Conservation (phyloP, 768 basidiomycete genomes). For the Naganishia vaughanmartiniae region DNA sequence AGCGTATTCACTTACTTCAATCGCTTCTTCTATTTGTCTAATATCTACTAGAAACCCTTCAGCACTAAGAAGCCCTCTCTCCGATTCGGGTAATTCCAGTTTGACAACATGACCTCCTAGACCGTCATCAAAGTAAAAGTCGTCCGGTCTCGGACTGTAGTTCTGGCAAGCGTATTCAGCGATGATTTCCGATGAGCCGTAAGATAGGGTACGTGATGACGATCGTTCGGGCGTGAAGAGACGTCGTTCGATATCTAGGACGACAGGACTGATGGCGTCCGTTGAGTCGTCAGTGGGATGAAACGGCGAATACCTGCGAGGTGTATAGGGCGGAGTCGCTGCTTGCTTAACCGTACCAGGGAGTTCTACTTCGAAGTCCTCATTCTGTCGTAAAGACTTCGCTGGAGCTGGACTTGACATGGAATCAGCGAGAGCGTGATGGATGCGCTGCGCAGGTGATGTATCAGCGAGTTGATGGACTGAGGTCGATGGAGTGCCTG, state of each 20-base stretch:
- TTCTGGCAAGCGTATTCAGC: not conserved
- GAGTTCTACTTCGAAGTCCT: not conserved
- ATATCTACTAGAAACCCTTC: slow-evolving; percentile 8
- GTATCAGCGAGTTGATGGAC: not conserved
- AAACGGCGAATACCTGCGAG: not conserved
- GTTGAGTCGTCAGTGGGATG: not conserved
- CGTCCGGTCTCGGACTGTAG: slow-evolving; percentile 12
- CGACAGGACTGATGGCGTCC: slow-evolving; percentile 9
- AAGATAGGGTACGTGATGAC: not conserved
- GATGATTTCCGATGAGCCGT: not conserved
- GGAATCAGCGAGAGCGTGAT: not conserved
- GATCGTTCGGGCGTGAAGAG: slow-evolving; percentile 4
- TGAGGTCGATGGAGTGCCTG: not conserved
- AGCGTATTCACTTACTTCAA: not conserved
- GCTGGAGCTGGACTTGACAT: not conserved
- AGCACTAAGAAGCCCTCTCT: not conserved
- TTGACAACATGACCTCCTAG: not conserved
- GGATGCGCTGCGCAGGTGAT: not conserved
- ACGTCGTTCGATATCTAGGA: slow-evolving; percentile 14
- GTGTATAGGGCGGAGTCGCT: slow-evolving; percentile 1
- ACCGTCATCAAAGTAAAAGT: slow-evolving; percentile 19
- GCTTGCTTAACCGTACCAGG: not conserved
- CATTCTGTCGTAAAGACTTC: not conserved
- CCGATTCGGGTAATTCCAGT: slow-evolving; percentile 10
- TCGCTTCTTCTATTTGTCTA: not conserved